A percentile compares a stretch with the other conserved stretches of the same genome.
phyloP scores from a whole-genome alignment of 2,329 filamentous ascomycete genomes.

The Sclerotinia subarctica region DNA sequence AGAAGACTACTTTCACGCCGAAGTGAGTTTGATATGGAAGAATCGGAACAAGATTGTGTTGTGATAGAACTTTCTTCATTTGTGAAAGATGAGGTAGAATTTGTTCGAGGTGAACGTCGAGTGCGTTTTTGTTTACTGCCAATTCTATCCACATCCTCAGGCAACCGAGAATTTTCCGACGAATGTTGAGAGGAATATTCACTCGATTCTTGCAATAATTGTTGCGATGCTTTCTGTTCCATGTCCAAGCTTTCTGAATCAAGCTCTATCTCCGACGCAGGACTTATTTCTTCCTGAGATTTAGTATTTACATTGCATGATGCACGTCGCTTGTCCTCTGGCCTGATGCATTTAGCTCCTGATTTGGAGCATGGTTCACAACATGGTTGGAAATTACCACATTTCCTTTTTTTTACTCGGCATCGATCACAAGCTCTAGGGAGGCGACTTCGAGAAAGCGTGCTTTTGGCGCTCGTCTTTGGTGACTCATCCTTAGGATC shows the following conservation, averaged over 20 bases:
- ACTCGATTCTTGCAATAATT: conserved; percentile 18
- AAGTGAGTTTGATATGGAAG: background rate
- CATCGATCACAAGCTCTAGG: conserved; percentile 2
- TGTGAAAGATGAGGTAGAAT: background rate
- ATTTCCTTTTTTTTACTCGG: conserved; percentile 1
- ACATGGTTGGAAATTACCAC: conserved; percentile 2
- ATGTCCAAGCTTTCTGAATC: conserved; percentile 11
- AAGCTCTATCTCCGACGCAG: background rate
- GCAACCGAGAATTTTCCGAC: conserved; percentile 13
- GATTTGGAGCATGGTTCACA: conserved; percentile 7
- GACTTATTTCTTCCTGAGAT: background rate
- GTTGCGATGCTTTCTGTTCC: conserved; percentile 17
- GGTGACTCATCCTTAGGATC: background rate
- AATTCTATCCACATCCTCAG: background rate
- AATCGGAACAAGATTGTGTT: background rate
- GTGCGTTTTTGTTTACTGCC: background rate
- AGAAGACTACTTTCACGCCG: conserved; percentile 5
- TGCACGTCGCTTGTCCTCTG: background rate
- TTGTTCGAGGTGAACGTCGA: conserved; percentile 6
- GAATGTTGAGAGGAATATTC: conserved; percentile 18
- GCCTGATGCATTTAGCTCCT: background rate
- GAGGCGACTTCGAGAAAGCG: background rate
- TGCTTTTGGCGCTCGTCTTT: background rate
- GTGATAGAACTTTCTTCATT: background rate
- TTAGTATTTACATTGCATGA: background rate